These are phyloP conservation scores for Clathrus columnatus DNA, from an alignment of 768 basidiomycete species.

Conservation along the genomic window DNA sequence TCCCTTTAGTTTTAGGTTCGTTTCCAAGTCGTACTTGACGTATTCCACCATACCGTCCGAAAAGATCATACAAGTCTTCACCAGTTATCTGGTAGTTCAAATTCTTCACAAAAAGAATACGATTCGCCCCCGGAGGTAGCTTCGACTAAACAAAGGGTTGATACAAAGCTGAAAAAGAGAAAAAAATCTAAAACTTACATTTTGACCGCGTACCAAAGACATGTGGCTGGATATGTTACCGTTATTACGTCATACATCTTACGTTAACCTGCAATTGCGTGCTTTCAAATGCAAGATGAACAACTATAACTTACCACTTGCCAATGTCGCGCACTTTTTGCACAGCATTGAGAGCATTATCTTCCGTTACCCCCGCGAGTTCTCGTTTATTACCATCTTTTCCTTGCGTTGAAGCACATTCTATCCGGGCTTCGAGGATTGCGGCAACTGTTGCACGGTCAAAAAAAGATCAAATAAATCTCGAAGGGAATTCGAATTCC, in stretches of 20 bases:
- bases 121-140: conserved; percentile 85
- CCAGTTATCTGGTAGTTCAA: conserved; percentile 88
- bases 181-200: not conserved
- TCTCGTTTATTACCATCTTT: conserved; percentile 26
- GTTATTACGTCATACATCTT: not conserved
- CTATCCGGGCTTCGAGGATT: conserved; percentile 53
- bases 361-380: not conserved
- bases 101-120: conserved; percentile 90
- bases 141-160: conserved; percentile 44
- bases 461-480: too few species aligned
- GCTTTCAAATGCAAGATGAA: not conserved
- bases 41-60: conserved; percentile 94
- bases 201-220: conserved; percentile 10
- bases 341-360: not conserved
- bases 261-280: not conserved
- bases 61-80: conserved; percentile 92
- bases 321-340: not conserved
- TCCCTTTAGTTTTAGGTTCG: conserved; percentile 87
- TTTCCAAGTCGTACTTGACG: conserved; percentile 92
- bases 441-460: conserved; percentile 21
- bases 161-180: not conserved
- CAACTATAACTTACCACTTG: not conserved
- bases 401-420: conserved; percentile 81
- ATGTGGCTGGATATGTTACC: not conserved
- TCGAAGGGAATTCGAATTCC: conserved; percentile 24